Percentiles rank a stretch among this genome's conserved stretches.
These are phyloP conservation scores for Collybiopsis luxurians DNA, from an alignment of 768 basidiomycete species.

Conservation along the genomic window DNA sequence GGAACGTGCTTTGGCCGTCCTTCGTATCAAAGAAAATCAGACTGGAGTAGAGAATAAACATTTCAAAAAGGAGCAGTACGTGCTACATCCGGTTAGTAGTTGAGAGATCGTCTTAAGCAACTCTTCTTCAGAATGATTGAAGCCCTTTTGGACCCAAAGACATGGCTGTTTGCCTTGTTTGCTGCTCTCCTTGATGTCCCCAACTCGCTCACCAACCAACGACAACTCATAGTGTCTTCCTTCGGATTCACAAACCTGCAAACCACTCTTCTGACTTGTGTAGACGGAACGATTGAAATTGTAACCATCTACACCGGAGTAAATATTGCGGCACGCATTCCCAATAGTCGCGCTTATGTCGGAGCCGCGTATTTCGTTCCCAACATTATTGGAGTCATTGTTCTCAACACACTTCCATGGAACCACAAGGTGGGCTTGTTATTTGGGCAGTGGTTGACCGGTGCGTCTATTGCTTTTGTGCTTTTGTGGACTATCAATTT, in stretches of 20 bases:
- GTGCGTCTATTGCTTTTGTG: constrained; percentile 29
- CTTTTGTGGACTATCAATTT: too few relatives aligned
- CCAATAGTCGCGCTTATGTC: constrained; percentile 63
- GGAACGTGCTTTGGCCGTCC: constrained; percentile 64
- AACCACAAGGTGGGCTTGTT: constrained; percentile 62
- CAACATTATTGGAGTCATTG: constrained; percentile 57
- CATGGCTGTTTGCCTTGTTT: constrained; percentile 75
- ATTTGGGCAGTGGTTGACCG: constrained; percentile 52
- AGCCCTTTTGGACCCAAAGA: constrained; percentile 65
- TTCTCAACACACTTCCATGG: constrained; percentile 67
- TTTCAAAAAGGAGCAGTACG: constrained; percentile 79
- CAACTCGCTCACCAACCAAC: constrained; percentile 42
- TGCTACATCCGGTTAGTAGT: constrained; percentile 6
- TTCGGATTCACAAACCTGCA: constrained; percentile 65
- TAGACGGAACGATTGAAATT: constrained; percentile 65
- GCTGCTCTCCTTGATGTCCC: constrained; percentile 59
- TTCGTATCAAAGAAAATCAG: constrained; percentile 73
- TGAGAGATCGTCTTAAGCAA: neutral
- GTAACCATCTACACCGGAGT: constrained; percentile 69
- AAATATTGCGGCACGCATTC: constrained; percentile 50
- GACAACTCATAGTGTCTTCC: constrained; percentile 51
- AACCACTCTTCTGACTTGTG: constrained; percentile 68
- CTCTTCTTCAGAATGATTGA: constrained; percentile 54
- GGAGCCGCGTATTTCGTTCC: constrained; percentile 62
- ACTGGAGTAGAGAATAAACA: constrained; percentile 80